Base-by-base conservation (phyloP, 768 basidiomycete species). In the Suillus subalutaceus region DNA sequence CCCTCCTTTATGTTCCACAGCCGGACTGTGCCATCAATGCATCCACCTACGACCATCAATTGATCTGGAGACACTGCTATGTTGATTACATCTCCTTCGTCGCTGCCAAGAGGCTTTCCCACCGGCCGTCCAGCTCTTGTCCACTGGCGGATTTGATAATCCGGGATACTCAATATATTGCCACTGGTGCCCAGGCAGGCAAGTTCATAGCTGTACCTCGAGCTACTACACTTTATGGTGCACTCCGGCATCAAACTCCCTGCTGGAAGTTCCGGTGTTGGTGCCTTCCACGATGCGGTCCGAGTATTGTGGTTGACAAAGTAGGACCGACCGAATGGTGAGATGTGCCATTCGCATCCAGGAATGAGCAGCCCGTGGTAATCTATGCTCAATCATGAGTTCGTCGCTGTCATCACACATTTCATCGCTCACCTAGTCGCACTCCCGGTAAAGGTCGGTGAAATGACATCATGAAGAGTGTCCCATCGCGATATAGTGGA, bases 1-100 rank as follows among this genome's bases (percentile, higher is more conserved):
- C 56, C n/a, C 2, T 58, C 57, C 37, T 57, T 57, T 37, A 57
- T 57, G 3, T 58, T 38, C 56, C 56, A 58, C n/a, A 38, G n/a
- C 15, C 37, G n/a, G 23, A 58, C 3, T 7, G 15, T 58, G 35
- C 12, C 37, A 2, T 58, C 23, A 26, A 0, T 2, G 15, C 57
- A 26, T 26, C 2, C 2, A 16, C n/a, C 15, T 9, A 26, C 57
- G 13, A 58, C 38, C 38, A 58, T 40, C 13, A 4, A 40, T 40
- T 7, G 7, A 23, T 58, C 38, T 15, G 38, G 57, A 26, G 57
- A 58, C 7, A 40, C 15, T 16, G 38, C 23, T 6, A 40, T 38
- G 5, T 0, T 1, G 56, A 2, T 0, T n/a, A 57, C 56, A 13
- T 1, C n/a, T 15, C 12, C 15, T 38, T 0, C 13, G 1, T 58